Evolutionary conservation across 768 basidiomycete genomes (phyloP).

Genomic region (Termitomyces bulborhizus): DNA sequence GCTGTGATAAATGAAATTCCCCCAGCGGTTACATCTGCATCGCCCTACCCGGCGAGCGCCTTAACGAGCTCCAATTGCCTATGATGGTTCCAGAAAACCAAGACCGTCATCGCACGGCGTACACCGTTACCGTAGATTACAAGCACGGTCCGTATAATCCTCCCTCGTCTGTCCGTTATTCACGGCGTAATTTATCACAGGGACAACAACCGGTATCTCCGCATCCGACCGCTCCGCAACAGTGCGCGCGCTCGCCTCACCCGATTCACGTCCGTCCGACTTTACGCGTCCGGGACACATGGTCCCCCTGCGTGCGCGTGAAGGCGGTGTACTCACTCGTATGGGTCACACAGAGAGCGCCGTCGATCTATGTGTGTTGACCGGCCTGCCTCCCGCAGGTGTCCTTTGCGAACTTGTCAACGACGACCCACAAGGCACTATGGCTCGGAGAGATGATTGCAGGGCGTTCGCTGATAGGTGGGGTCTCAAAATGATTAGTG

Average conservation of each 20-base stretch:
- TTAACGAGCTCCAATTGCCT: slow-evolving; percentile 74
- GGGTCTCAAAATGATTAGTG: slow-evolving; percentile 92
- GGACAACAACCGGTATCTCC: slow-evolving; percentile 94
- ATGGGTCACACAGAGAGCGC: slow-evolving; percentile 92
- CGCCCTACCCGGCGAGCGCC: slow-evolving; percentile 68
- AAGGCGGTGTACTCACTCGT: slow-evolving; percentile 81
- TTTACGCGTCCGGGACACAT: slow-evolving; percentile 94
- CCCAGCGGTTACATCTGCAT: slow-evolving; percentile 91
- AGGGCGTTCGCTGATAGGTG: slow-evolving; percentile 84
- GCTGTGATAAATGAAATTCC: background rate
- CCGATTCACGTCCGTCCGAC: slow-evolving; percentile 48
- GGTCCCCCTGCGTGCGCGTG: slow-evolving; percentile 84
- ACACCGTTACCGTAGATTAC: slow-evolving; percentile 94
- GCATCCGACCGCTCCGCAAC: slow-evolving; percentile 92
- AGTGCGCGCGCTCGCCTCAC: slow-evolving; percentile 72
- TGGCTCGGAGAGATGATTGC: slow-evolving; percentile 95
- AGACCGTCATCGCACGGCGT: slow-evolving; percentile 89
- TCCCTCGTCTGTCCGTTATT: background rate
- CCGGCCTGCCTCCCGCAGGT: slow-evolving; percentile 65
- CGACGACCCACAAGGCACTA: slow-evolving; percentile 79
- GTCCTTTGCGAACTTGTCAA: slow-evolving; percentile 95
- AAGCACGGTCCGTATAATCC: slow-evolving; percentile 56
- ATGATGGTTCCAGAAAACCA: slow-evolving; percentile 94
- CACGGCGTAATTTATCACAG: slow-evolving; percentile 28
- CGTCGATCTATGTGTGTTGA: slow-evolving; percentile 80